A percentile compares a stretch with the other conserved stretches of the same genome.
These are phyloP conservation scores for Silene coronaria DNA, from an alignment of 179 eudicot species.

Conservation along the genomic window DNA sequence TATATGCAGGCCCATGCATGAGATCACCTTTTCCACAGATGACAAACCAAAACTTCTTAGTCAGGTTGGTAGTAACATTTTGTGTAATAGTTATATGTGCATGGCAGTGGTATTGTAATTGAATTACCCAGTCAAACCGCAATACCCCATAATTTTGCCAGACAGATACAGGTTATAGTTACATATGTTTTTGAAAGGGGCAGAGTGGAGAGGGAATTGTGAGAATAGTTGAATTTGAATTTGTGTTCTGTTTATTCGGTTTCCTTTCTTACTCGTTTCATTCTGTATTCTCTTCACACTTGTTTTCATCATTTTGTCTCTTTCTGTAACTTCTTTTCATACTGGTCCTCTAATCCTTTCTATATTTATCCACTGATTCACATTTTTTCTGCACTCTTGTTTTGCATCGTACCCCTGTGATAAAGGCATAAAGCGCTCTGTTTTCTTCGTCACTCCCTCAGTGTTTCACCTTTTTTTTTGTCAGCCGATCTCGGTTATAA, in stretches of 20 bases:
- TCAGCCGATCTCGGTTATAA: no score
- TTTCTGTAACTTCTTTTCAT: not conserved
- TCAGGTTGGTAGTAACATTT: constrained; percentile 46
- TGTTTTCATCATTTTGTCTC: not conserved
- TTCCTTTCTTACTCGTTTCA: not conserved
- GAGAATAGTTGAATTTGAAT: not conserved
- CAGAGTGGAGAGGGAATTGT: not conserved
- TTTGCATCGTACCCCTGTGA: not conserved
- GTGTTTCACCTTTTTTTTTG: no score
- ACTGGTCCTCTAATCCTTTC: no score
- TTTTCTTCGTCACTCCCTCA: no score
- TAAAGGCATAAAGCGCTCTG: no score
- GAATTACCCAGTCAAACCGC: not conserved
- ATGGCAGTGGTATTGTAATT: not conserved
- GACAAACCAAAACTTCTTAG: constrained; percentile 89
- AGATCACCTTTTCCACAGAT: constrained; percentile 72
- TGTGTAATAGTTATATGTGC: not conserved
- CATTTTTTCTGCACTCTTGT: not conserved
- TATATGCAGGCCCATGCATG: constrained; percentile 82
- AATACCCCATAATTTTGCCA: not conserved
- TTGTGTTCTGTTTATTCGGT: not conserved
- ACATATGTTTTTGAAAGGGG: not conserved
- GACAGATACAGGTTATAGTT: not conserved
- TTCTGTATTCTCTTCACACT: not conserved
- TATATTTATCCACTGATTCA: no score